A percentile compares a stretch with the other conserved stretches of the same genome.
Evolutionary conservation across 2,329 filamentous ascomycete genomes (phyloP).

Genomic region (Pleoardoris graminearum): DNA sequence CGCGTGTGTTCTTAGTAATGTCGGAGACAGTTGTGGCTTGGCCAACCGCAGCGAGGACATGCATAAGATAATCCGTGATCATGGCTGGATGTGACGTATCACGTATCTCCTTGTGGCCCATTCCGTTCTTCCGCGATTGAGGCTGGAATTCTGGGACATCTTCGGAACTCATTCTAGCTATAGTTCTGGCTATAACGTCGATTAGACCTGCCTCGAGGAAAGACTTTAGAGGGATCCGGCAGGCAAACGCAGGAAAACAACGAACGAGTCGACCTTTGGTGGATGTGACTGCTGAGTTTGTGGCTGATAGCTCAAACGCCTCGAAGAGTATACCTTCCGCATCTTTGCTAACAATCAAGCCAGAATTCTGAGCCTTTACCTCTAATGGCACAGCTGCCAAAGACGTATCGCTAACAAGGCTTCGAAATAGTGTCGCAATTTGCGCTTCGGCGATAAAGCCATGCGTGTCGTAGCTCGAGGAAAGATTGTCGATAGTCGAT

Average conservation of each 20-base stretch:
- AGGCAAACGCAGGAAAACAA: constrained; percentile 48
- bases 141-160: constrained; percentile 33
- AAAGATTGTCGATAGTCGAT: background rate
- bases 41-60: constrained; percentile 43
- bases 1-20: constrained; percentile 55
- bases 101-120: constrained; percentile 46
- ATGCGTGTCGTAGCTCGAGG: background rate
- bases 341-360: constrained; percentile 42
- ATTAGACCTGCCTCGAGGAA: background rate
- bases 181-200: constrained; percentile 25
- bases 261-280: constrained; percentile 46
- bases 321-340: constrained; percentile 38
- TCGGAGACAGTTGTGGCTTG: background rate
- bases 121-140: constrained; percentile 43
- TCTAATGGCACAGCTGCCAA: constrained; percentile 39
- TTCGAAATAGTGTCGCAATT: constrained; percentile 6
- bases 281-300: constrained; percentile 38
- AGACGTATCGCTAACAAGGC: constrained; percentile 18
- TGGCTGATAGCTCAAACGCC: constrained; percentile 51
- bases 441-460: background rate
- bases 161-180: constrained; percentile 42
- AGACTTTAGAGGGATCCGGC: constrained; percentile 33
- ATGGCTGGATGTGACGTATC: constrained; percentile 53
- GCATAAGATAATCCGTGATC: constrained; percentile 55
- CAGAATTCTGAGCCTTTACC: constrained; percentile 51